Evolutionary conservation across 2,329 filamentous ascomycete genomes (phyloP), one percentile per base, ranked within the genome.

Genomic region (Hypomyces perniciosus): DNA sequence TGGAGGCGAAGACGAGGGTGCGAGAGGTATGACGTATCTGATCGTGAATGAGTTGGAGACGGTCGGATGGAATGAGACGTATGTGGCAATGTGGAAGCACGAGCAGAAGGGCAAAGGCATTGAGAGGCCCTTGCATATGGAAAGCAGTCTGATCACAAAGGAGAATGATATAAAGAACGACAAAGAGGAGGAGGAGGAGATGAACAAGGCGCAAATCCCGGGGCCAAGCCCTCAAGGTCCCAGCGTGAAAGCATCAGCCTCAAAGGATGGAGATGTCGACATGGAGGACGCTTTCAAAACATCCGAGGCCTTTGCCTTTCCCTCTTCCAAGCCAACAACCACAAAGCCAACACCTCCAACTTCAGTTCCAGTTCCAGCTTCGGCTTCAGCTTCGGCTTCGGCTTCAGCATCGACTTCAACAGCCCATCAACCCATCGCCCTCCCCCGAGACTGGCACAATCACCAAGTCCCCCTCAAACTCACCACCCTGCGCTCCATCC

Each of bases 401-500:
- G 46, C 31, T 27, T 13, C 42, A 49, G 42, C n/a, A 30, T 10
- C 13, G 39, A 29, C 29, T 43, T 30, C 33, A 28, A 45, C 34
- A 46, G 48, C 33, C 29, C 48, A 27, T 31, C 59, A 62, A 29
- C 65, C 69, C 4, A 56, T 73, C 26, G 65, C 68, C 3, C 62
- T 73, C 3, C 66, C 73, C 3, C 70, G 68, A 52, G 66, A 72
- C 46, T 72, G 70, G 64, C 66, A 70, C 46, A 61, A 75, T 46
- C 67, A 62, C 0, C 67, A 68, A 28, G 65, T 62, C 0, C 75
- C 77, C 1, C 65, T 79, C 12, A 80, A 76, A 55, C 72, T 81
- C 29, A 80, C 77, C 0, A 68, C 69, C 4, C 67, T 81, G 9
- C 68, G 68, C 43, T 66, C 72, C 6, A 74, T 81, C 44, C 75